phyloP scores from a whole-genome alignment of 257 asterid genomes.

The Cordia subcordata region DNA sequence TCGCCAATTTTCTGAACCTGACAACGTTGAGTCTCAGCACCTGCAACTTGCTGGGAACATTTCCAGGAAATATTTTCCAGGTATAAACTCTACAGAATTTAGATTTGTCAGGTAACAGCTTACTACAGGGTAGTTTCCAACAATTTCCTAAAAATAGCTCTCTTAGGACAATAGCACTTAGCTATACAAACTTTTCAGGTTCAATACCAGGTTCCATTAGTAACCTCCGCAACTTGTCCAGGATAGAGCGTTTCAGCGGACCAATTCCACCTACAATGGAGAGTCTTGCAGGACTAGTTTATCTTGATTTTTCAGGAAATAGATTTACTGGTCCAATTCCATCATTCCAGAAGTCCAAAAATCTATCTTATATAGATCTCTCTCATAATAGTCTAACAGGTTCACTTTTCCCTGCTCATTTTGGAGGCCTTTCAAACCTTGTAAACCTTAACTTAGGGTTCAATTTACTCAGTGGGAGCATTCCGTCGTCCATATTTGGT shows the following conservation, averaged over 20 bases:
- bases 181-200: constrained; percentile 40
- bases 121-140: constrained; percentile 50
- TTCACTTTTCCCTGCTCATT: constrained; percentile 21
- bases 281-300: constrained; percentile 34
- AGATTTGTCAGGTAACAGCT: constrained; percentile 35
- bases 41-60: constrained; percentile 32
- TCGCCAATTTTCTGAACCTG: constrained; percentile 37
- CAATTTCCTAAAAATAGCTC: constrained; percentile 41
- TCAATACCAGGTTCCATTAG: constrained; percentile 45
- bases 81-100: constrained; percentile 29
- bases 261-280: constrained; percentile 41
- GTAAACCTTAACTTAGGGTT: constrained; percentile 25
- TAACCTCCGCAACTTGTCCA: constrained; percentile 32
- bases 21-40: constrained; percentile 26
- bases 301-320: constrained; percentile 34
- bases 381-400: constrained; percentile 34
- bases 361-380: constrained; percentile 22
- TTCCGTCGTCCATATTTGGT: constrained; percentile 40
- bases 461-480: constrained; percentile 36
- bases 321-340: constrained; percentile 42
- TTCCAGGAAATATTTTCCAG: constrained; percentile 41
- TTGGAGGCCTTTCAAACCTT: constrained; percentile 43
- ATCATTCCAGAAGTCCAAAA: constrained; percentile 34
- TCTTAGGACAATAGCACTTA: constrained; percentile 37
- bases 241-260: constrained; percentile 42